A percentile compares a stretch with the other conserved stretches of the same genome.
phyloP scores from a whole-genome alignment of 2,329 filamentous ascomycete genomes.

The Apiospora hydei region DNA sequence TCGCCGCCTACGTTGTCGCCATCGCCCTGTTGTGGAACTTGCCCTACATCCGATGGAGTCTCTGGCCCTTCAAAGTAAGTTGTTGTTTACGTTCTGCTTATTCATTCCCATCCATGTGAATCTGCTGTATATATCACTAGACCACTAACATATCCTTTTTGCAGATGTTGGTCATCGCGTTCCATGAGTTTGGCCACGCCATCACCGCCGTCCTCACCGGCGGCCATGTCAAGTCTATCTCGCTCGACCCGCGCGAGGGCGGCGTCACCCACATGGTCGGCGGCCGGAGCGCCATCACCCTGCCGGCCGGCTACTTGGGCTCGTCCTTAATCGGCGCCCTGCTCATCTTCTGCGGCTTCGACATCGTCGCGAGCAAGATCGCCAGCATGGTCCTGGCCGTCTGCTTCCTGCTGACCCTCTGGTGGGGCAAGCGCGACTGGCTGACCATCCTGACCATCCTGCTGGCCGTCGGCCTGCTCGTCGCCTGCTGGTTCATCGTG shows the following conservation, averaged over 20 bases:
- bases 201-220: slow-evolving; percentile 76
- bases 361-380: slow-evolving; percentile 83
- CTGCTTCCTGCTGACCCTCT: slow-evolving; percentile 79
- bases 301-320: slow-evolving; percentile 81
- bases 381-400: slow-evolving; percentile 76
- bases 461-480: slow-evolving; percentile 72
- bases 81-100: neutral
- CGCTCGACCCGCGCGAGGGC: slow-evolving; percentile 77
- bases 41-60: slow-evolving; percentile 74
- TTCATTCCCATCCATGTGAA: too few relatives aligned
- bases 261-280: slow-evolving; percentile 81
- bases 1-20: slow-evolving; percentile 73
- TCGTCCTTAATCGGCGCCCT: slow-evolving; percentile 79
- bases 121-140: too few relatives aligned
- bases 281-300: slow-evolving; percentile 72
- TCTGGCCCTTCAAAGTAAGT: slow-evolving; percentile 82
- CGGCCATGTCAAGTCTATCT: slow-evolving; percentile 76
- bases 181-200: slow-evolving; percentile 77
- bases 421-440: slow-evolving; percentile 84
- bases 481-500: slow-evolving; percentile 81
- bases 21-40: slow-evolving; percentile 84
- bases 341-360: slow-evolving; percentile 80
- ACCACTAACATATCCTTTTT: too few relatives aligned
- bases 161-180: slow-evolving; percentile 86
- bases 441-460: slow-evolving; percentile 76